Conservation (phyloP, 2,329 filamentous ascomycete species). For the Pseudogymnoascus sp. region DNA sequence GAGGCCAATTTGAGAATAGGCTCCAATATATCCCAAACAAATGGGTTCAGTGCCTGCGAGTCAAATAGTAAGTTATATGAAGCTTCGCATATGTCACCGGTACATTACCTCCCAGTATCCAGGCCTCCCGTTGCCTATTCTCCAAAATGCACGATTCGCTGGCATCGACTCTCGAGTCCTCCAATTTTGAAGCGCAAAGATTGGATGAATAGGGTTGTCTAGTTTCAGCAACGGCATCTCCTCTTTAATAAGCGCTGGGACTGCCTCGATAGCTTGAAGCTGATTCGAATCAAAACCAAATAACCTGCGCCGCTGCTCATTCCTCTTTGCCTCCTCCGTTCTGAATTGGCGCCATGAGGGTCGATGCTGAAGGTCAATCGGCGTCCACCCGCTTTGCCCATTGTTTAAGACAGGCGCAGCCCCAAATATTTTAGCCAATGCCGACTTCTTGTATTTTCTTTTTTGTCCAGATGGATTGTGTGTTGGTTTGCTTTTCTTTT, state of each 20-base stretch:
- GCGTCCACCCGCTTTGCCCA: not conserved
- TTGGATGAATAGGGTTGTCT: not conserved
- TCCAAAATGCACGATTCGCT: not conserved
- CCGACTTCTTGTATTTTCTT: not conserved
- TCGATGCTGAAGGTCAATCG: not conserved
- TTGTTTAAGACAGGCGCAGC: not conserved
- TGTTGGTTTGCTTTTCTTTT: not conserved
- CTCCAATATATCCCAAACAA: constrained; percentile 9
- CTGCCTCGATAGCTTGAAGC: not conserved
- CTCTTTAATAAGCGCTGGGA: not conserved
- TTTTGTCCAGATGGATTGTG: not conserved
- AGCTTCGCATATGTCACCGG: not conserved
- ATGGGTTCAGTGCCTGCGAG: constrained; percentile 8
- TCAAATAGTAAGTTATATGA: not conserved
- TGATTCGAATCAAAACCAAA: constrained; percentile 1
- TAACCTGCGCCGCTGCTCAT: not conserved
- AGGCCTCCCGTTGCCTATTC: constrained; percentile 2
- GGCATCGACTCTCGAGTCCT: not conserved
- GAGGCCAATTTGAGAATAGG: constrained; percentile 12
- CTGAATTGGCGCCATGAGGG: not conserved
- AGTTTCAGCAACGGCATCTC: not conserved
- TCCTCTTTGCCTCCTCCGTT: constrained; percentile 2
- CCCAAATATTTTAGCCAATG: constrained; percentile 2
- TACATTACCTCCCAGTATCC: constrained; percentile 1
- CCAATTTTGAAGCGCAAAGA: not conserved